phyloP scores from a whole-genome alignment of 1,284 basidiomycete species.

The Tilletia horrida region DNA sequence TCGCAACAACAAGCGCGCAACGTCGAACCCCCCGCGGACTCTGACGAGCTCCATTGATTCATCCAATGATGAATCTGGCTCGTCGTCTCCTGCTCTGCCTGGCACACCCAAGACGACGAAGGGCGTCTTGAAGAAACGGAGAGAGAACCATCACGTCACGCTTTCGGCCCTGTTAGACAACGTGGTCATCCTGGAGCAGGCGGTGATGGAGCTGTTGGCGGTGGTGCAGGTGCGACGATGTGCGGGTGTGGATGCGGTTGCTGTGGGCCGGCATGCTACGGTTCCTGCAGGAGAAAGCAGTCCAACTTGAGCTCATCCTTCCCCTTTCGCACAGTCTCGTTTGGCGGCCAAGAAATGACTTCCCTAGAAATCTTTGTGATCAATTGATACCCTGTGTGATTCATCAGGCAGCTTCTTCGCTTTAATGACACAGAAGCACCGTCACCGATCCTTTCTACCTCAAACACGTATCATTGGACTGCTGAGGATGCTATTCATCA shows the following conservation, averaged over 20 bases:
- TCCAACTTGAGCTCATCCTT: too few relatives aligned
- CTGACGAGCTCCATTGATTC: neutral
- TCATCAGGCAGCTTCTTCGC: too few relatives aligned
- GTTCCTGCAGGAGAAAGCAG: too few relatives aligned
- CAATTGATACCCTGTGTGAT: too few relatives aligned
- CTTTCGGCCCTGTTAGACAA: conserved; percentile 86
- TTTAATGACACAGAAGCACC: too few relatives aligned
- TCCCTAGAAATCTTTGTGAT: too few relatives aligned
- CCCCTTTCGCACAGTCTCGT: too few relatives aligned
- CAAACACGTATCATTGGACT: too few relatives aligned
- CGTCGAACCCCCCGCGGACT: too few relatives aligned
- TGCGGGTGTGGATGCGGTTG: conserved; percentile 71
- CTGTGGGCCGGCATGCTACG: conserved; percentile 14
- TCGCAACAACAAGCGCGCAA: neutral
- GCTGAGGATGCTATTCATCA: too few relatives aligned
- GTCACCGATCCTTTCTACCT: too few relatives aligned
- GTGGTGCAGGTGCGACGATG: conserved; percentile 79
- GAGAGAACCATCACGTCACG: conserved; percentile 61
- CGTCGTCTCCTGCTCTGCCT: neutral
- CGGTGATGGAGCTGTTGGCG: conserved; percentile 85
- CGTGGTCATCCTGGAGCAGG: conserved; percentile 89
- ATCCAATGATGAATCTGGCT: neutral
- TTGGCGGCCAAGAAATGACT: too few relatives aligned
- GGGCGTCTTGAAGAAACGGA: conserved; percentile 22
- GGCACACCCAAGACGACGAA: conserved; percentile 15